A percentile compares a stretch with the other conserved stretches of the same genome.
These are phyloP conservation scores for Annulohypoxylon maeteangense DNA, from an alignment of 495 filamentous ascomycete species.

Conservation along the genomic window DNA sequence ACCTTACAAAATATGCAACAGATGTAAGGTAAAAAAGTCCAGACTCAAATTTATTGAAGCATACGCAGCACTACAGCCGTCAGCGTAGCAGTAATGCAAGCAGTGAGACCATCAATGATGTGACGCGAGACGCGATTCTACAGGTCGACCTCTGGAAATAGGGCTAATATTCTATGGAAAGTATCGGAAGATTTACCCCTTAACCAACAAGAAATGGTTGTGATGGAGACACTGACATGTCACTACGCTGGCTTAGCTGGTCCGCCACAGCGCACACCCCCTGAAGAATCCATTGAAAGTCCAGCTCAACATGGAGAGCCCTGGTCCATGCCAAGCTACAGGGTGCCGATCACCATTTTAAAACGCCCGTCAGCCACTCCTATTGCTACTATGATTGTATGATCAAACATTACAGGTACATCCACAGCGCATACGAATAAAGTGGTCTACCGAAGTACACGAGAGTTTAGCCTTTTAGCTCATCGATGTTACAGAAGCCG, in stretches of 20 bases:
- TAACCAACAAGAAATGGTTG: background rate
- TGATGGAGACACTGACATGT: constrained; percentile 24
- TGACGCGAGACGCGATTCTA: constrained; percentile 12
- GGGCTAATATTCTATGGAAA: constrained; percentile 16
- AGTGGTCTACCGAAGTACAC: background rate
- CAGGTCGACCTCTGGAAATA: constrained; percentile 13
- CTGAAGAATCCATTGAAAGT: constrained; percentile 8
- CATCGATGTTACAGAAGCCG: constrained; percentile 18
- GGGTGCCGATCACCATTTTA: constrained; percentile 38
- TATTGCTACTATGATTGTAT: background rate
- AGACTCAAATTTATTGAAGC: constrained; percentile 8
- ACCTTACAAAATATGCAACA: background rate
- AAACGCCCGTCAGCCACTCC: constrained; percentile 16
- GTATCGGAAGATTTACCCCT: constrained; percentile 15
- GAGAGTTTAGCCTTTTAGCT: constrained; percentile 3
- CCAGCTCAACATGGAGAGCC: constrained; percentile 9
- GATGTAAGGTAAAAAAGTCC: background rate
- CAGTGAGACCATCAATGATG: constrained; percentile 3
- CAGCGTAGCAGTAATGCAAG: constrained; percentile 7
- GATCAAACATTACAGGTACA: constrained; percentile 12
- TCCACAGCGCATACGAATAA: background rate
- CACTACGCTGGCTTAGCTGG: constrained; percentile 7
- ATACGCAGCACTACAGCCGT: constrained; percentile 1
- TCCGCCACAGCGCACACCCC: constrained; percentile 15
- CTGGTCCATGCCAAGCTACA: constrained; percentile 28